Conservation (phyloP, 805 yeast species). For the Schizosaccharomyces octosporus region DNA sequence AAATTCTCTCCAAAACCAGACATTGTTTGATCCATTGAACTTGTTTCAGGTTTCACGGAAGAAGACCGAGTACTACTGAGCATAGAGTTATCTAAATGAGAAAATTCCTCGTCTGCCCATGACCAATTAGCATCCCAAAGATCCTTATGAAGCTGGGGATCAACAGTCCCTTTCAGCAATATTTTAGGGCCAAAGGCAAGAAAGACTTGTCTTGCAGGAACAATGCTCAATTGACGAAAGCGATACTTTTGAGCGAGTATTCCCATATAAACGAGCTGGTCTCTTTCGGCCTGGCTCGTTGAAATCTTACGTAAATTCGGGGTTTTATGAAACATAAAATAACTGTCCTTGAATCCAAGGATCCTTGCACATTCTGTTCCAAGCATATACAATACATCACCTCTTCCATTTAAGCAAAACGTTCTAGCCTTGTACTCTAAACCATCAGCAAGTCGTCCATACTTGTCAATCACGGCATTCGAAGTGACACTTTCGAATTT, state of each 20-base stretch:
- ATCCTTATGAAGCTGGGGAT: neutral
- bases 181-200: slow-evolving; percentile 28
- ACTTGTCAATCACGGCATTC: neutral
- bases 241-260: slow-evolving; percentile 13
- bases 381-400: slow-evolving; percentile 16
- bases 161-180: slow-evolving; percentile 18
- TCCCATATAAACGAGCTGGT: slow-evolving; percentile 15
- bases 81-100: slow-evolving; percentile 22
- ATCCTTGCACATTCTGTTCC: slow-evolving; percentile 20
- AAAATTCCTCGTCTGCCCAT: slow-evolving; percentile 30
- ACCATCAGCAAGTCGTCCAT: neutral
- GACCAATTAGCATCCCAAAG: slow-evolving; percentile 1
- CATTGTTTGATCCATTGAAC: neutral
- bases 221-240: slow-evolving; percentile 15
- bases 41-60: neutral
- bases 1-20: neutral
- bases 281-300: slow-evolving; percentile 17
- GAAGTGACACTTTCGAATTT: slow-evolving; percentile 4
- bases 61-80: slow-evolving; percentile 13
- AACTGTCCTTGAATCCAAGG: slow-evolving; percentile 25
- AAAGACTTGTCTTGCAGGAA: slow-evolving; percentile 23
- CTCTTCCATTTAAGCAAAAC: neutral
- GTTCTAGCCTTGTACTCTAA: neutral
- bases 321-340: slow-evolving; percentile 23
- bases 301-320: slow-evolving; percentile 17